phyloP scores from a whole-genome alignment of 2,329 filamentous ascomycete genomes.

The Alternaria solani region DNA sequence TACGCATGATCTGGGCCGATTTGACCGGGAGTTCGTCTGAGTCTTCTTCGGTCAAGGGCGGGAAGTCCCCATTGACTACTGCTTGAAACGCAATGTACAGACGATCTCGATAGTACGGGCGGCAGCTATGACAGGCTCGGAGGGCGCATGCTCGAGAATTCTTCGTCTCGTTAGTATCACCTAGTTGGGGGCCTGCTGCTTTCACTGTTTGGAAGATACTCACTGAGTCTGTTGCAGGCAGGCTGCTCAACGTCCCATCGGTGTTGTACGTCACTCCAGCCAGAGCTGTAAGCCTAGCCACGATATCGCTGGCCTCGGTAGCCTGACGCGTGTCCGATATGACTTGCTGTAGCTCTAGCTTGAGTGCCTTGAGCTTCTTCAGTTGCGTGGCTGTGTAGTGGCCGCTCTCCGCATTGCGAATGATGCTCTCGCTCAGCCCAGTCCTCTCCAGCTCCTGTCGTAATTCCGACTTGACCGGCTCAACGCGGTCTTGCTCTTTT shows the following conservation, averaged over 20 bases:
- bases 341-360: constrained; percentile 39
- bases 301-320: constrained; percentile 26
- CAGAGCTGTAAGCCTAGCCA: constrained; percentile 23
- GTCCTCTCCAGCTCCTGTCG: constrained; percentile 39
- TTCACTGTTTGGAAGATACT: not conserved
- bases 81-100: constrained; percentile 56
- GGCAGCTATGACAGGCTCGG: constrained; percentile 59
- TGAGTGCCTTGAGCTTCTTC: constrained; percentile 42
- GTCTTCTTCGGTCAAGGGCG: constrained; percentile 45
- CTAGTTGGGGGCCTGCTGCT: not conserved
- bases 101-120: constrained; percentile 59
- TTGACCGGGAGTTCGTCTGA: constrained; percentile 44
- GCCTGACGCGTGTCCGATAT: constrained; percentile 35
- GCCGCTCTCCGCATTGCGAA: constrained; percentile 44
- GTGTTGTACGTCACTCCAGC: constrained; percentile 22
- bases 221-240: constrained; percentile 22
- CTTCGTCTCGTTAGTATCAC: constrained; percentile 13
- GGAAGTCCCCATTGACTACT: constrained; percentile 50
- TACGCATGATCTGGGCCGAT: constrained; percentile 46
- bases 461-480: constrained; percentile 24
- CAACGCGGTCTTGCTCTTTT: not conserved
- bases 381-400: constrained; percentile 46
- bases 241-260: constrained; percentile 32
- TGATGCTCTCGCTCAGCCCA: constrained; percentile 46
- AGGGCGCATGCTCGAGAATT: constrained; percentile 49